Base-by-base conservation (phyloP, 2,329 filamentous ascomycete genomes). In the Torrubiella hemipterigena region DNA sequence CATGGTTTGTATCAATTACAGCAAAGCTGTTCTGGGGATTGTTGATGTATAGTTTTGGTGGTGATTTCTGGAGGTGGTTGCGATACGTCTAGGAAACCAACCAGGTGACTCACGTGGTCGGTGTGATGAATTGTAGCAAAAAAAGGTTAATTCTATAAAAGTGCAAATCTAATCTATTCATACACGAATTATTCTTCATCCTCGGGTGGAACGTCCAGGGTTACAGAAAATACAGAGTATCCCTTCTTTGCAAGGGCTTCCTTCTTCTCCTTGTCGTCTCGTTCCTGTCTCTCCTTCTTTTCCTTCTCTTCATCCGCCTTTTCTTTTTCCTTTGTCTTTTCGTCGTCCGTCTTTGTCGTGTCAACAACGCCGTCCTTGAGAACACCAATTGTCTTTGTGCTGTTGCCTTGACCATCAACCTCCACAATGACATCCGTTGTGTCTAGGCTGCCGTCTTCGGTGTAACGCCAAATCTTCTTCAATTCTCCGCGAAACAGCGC, bases 391-490 rank as follows among this genome's bases (percentile, higher is more conserved):
- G 52, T 50, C 42, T 60, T 58, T 17, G 67, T 44, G 1, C 60
- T 52, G 18, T 61, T 61, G 0, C 68, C 67, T 6, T 68, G 40
- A 0, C 48, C 56, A 27, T 69, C 69, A 2, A 73, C 50, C 33
- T 73, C 67, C 3, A 74, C 68, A 1, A 75, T 56, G 2, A 70
- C 61, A 28, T 75, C 69, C 24, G 58, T 46, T 1, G 56, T 65
- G 40, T 75, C 72, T 3, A 75, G 50, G 33, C 58, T 69, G 4
- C 69, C 70, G 40, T 77, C 73, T 50, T 96, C 89, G 1, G 76
- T 86, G 48, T 87, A 96, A 3, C 63, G 62, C 80, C 82, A 93
- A 72, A 96, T 79, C 25, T 76, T 55, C 30, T 61, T 63, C 3
- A 89, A 40, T 47, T 96, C 86, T 3, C 85, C 81, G 9, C 77